Base-by-base conservation (phyloP, 2,329 filamentous ascomycete genomes). In the Aspergillus quadricinctus region DNA sequence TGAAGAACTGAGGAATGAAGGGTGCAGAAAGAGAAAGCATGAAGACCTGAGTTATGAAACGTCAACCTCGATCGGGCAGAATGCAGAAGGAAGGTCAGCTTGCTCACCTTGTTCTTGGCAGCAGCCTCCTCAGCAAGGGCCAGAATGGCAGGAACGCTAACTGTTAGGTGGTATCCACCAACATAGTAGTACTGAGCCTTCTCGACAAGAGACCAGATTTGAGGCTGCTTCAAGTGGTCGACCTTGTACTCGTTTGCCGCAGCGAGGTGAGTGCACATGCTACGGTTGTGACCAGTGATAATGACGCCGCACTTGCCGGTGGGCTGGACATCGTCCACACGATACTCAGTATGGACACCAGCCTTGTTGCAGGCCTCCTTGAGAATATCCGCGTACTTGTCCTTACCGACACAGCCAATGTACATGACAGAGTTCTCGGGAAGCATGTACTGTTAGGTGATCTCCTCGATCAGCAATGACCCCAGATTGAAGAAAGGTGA, bases 1-100 rank as follows among this genome's bases (percentile, higher is more conserved):
- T 97, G 88, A 97, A 99, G 84, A 97, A 96, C 73, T 96, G 89
- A 41, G 88, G 81, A 70, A 99, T 96, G 82, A 99, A 99, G 58
- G 94, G 94, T 7, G 94, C 94, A 52, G 91, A 94, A 59, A 99
- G 85, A 66, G 92, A 95, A 66, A 99, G 86, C 67, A 92, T 85
- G 76, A 97, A 96, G 60, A 82, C 72, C 82, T 84, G 31, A 45
- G 41, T 56, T 50, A 51, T 7, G 28, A 19, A 31, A n/a, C 19
- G 48, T 63, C 52, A 62, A 48, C 28, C 52, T 9, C 25, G 17
- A 25, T 57, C 48, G 57, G 43, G 48, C 37, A 21, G 19, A 5
- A 37, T n/a, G 23, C 21, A 29, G 4, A 29, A 4, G 48, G 37
- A 2, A 17, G 4, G 48, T 14, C 25, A 41, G 10, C 29, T 27